Base-by-base conservation (phyloP, 441 rosid species). In the Euphorbia corollata region DNA sequence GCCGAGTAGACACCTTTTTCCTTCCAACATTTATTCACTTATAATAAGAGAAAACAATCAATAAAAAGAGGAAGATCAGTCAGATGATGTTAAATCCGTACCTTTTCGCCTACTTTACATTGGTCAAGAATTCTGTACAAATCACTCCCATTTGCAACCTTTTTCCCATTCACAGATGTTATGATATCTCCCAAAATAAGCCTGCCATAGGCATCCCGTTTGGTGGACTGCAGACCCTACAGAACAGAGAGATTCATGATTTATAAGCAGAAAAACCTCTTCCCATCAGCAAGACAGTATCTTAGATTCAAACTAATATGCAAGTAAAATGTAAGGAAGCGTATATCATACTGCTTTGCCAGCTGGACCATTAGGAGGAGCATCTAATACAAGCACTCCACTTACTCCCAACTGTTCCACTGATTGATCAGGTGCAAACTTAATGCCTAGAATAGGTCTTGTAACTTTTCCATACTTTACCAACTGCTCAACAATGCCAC, bases 381-480 rank as follows among this genome's bases (percentile, higher is more conserved):
- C 97, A 69, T 93, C 98, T 69, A 93, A 85, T 68, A 93, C 89
- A 12, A 93, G 99, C 67, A 93, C 99, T n/a, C 99, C 99, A 71
- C 96, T 84, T 36, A 93, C 92, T 68, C 99, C 99, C 68, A 93
- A 74, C 69, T 93, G 99, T 69, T 93, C 99, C 45, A 93, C 98
- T 36, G 97, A 93, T 74, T 93, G 98, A 82, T 93, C 98, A 1
- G 97, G 98, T 39, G 98, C 98, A 78, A 93, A 93, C 77, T 93
- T 93, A 72, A 93, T 93, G 57, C 98, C 98, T 73, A 93, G 76
- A 70, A 93, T 85, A 23, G 99, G 99, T 74, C 99, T 87, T 41
- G 97, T 91, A 27, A 87, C 95, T 78, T 83, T 93, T 19, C 97
- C 97, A 58, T 75, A 93, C 81, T 71, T 93, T 68, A 93, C 99